Evolutionary conservation across 2,329 filamentous ascomycete species (phyloP).

Genomic region (Rosellinia necatrix): DNA sequence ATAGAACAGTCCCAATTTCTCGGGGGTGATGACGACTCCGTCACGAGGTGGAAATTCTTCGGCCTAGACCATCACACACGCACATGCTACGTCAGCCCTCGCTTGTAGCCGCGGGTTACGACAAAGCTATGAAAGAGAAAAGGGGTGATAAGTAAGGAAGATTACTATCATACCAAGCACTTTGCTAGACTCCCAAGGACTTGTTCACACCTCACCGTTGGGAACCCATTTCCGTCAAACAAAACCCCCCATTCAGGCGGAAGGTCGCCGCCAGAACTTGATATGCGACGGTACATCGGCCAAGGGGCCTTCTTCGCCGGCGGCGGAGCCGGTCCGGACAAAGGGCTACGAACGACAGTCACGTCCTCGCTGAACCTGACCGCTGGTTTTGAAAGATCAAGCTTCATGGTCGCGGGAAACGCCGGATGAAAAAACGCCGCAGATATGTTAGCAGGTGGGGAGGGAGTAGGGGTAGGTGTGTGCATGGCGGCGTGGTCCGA

Average conservation of each 20-base stretch:
- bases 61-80: slow-evolving; percentile 56
- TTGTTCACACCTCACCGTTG: slow-evolving; percentile 70
- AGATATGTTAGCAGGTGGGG: slow-evolving; percentile 6
- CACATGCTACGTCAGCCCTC: neutral
- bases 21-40: slow-evolving; percentile 73
- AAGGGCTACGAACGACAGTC: slow-evolving; percentile 19
- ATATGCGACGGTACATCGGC: slow-evolving; percentile 20
- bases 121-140: neutral
- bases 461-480: slow-evolving; percentile 13
- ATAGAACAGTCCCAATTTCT: slow-evolving; percentile 78
- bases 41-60: slow-evolving; percentile 70
- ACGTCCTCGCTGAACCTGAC: slow-evolving; percentile 30
- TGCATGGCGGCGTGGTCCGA: slow-evolving; percentile 5
- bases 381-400: neutral
- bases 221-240: slow-evolving; percentile 69
- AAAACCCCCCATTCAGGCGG: slow-evolving; percentile 68
- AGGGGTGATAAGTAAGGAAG: neutral
- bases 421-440: neutral
- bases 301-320: slow-evolving; percentile 18
- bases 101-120: neutral
- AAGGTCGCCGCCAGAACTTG: slow-evolving; percentile 22
- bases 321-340: slow-evolving; percentile 5
- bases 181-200: slow-evolving; percentile 75
- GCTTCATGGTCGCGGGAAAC: neutral
- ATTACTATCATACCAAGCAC: slow-evolving; percentile 64